These are phyloP conservation scores for Stachybotrys chartarum DNA, from an alignment of 2,329 filamentous ascomycete species.

Conservation along the genomic window DNA sequence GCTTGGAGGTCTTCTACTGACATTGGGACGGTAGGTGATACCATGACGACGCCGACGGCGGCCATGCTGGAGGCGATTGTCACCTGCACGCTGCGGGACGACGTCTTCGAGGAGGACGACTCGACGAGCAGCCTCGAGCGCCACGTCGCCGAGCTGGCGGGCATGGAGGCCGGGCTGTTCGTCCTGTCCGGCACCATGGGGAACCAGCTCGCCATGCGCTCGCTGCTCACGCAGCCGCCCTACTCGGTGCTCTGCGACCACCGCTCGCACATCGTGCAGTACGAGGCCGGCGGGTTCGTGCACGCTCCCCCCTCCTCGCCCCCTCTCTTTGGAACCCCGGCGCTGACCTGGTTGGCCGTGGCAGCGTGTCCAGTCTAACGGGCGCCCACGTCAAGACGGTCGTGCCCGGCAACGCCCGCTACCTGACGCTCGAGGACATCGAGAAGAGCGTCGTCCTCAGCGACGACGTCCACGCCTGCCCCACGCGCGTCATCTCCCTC, in stretches of 20 bases:
- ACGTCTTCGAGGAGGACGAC: slow-evolving; percentile 74
- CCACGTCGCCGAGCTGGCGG: slow-evolving; percentile 64
- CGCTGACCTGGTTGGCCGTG: neutral
- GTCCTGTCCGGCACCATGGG: slow-evolving; percentile 92
- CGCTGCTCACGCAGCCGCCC: slow-evolving; percentile 72
- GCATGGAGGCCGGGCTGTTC: slow-evolving; percentile 70
- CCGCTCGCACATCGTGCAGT: slow-evolving; percentile 68
- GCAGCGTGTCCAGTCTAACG: slow-evolving; percentile 61
- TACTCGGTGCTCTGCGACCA: slow-evolving; percentile 74
- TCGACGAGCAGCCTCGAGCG: slow-evolving; percentile 71
- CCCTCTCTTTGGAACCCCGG: slow-evolving; percentile 7
- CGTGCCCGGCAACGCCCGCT: slow-evolving; percentile 59
- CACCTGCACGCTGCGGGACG: slow-evolving; percentile 69
- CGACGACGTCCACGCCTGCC: slow-evolving; percentile 70
- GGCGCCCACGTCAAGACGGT: slow-evolving; percentile 65
- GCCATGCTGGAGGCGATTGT: slow-evolving; percentile 78
- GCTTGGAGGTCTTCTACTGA: neutral
- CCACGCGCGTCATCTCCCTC: slow-evolving; percentile 72
- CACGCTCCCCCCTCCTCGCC: neutral
- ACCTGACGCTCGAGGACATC: slow-evolving; percentile 74
- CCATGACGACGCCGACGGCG: slow-evolving; percentile 64
- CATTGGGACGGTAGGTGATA: slow-evolving; percentile 31
- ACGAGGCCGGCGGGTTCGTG: slow-evolving; percentile 53
- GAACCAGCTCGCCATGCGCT: slow-evolving; percentile 77
- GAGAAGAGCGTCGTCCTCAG: slow-evolving; percentile 55